Conservation (phyloP, 2,329 filamentous ascomycete species). For the Colletotrichum trifolii region DNA sequence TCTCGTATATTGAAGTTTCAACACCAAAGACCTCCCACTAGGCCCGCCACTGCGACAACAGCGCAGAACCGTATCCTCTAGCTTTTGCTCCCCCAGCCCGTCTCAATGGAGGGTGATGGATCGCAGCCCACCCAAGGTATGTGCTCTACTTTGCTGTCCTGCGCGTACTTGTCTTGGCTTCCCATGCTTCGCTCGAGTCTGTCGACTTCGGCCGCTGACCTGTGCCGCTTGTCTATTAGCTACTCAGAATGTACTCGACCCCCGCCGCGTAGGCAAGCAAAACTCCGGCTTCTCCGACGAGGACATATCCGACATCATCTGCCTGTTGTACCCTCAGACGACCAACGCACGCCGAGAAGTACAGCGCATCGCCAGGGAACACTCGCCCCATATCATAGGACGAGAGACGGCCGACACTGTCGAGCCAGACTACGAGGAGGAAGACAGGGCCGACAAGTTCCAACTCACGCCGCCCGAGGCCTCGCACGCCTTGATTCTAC, state of each 20-base stretch:
- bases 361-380: conserved; percentile 58
- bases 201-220: conserved; percentile 26
- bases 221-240: conserved; percentile 53
- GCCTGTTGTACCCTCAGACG: conserved; percentile 85
- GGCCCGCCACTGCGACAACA: conserved; percentile 22
- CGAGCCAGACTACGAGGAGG: conserved; percentile 60
- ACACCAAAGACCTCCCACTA: conserved; percentile 7
- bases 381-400: conserved; percentile 62
- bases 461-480: conserved; percentile 62
- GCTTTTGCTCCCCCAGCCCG: conserved; percentile 7
- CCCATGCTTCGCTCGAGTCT: background rate
- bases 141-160: background rate
- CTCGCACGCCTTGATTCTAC: conserved; percentile 79
- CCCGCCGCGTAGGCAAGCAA: conserved; percentile 80
- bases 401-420: conserved; percentile 61
- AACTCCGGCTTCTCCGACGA: conserved; percentile 85
- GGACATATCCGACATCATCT: conserved; percentile 89
- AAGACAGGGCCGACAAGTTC: conserved; percentile 63
- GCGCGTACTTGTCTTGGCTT: background rate
- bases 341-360: conserved; percentile 78
- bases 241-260: conserved; percentile 85
- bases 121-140: conserved; percentile 55
- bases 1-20: conserved; percentile 3
- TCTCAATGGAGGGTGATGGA: conserved; percentile 56
- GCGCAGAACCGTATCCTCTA: conserved; percentile 30